Evolutionary conservation across 805 yeast species (phyloP).

Genomic region (Starmerella stellata): DNA sequence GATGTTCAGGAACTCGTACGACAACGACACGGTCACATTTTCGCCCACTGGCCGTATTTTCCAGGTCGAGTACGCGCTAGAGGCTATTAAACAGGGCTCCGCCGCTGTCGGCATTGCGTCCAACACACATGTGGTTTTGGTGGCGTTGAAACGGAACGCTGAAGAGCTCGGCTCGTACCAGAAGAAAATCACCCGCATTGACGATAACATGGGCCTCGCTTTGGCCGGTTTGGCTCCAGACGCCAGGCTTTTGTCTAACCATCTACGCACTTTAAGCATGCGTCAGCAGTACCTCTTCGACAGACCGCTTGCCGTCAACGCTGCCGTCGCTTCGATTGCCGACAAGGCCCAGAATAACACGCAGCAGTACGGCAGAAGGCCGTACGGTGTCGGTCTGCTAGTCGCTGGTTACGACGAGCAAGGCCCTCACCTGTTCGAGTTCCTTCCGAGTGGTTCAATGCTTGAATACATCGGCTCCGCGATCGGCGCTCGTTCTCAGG

Average conservation of each 20-base stretch:
- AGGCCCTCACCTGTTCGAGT: conserved; percentile 87
- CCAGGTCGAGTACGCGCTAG: conserved; percentile 76
- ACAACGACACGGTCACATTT: conserved; percentile 90
- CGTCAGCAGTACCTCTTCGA: conserved; percentile 67
- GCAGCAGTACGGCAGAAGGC: conserved; percentile 89
- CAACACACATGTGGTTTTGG: conserved; percentile 71
- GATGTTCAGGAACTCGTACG: conserved; percentile 91
- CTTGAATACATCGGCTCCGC: conserved; percentile 86
- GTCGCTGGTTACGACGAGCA: conserved; percentile 82
- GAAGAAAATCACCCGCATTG: conserved; percentile 78
- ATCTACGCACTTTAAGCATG: conserved; percentile 79
- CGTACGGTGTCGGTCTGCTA: conserved; percentile 91
- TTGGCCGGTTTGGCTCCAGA: conserved; percentile 97
- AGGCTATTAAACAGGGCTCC: conserved; percentile 94
- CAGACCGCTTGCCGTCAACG: conserved; percentile 64
- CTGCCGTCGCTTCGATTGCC: conserved; percentile 71
- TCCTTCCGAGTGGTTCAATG: conserved; percentile 88
- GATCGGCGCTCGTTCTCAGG: conserved; percentile 96
- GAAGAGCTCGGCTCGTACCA: conserved; percentile 96
- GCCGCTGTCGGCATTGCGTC: conserved; percentile 92
- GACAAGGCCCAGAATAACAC: conserved; percentile 96
- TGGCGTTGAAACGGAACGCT: conserved; percentile 87
- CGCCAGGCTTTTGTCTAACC: conserved; percentile 83
- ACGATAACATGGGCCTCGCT: conserved; percentile 85
- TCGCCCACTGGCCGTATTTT: conserved; percentile 88